phyloP scores from a whole-genome alignment of 257 asterid genomes.

The Cordia subcordata region DNA sequence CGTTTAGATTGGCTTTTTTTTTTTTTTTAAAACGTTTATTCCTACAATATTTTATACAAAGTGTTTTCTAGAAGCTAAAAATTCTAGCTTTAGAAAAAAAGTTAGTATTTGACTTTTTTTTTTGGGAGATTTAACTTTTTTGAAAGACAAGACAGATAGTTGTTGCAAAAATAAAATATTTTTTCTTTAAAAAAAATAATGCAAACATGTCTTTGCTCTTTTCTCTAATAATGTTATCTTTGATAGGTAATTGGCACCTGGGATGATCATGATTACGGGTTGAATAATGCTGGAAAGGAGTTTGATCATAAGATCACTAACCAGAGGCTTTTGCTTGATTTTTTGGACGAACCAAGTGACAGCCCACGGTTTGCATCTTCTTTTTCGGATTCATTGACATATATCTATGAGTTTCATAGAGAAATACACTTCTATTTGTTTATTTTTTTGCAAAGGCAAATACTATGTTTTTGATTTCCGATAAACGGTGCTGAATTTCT shows the following conservation, averaged over 20 bases:
- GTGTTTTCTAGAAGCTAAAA: no score
- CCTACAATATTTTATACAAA: no score
- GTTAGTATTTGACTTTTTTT: background rate
- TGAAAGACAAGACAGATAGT: no score
- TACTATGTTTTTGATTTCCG: background rate
- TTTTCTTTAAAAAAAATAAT: no score
- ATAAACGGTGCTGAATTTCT: background rate
- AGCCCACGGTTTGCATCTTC: slow-evolving; percentile 31
- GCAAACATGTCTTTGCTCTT: background rate
- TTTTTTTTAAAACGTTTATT: no score
- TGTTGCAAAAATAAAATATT: no score
- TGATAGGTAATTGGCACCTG: slow-evolving; percentile 27
- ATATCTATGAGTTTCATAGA: no score
- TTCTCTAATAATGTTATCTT: background rate
- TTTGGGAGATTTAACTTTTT: no score
- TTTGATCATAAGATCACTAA: slow-evolving; percentile 21
- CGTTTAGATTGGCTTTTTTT: no score
- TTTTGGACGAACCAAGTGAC: slow-evolving; percentile 27
- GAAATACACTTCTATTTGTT: background rate
- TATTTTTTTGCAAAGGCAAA: background rate
- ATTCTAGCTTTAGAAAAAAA: no score
- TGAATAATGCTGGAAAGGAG: slow-evolving; percentile 34
- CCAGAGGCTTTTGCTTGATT: slow-evolving; percentile 31
- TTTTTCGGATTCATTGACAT: no score
- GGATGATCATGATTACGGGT: slow-evolving; percentile 36